Conservation (phyloP, 1,139 yeast genomes). For the Candida dubliniensis region DNA sequence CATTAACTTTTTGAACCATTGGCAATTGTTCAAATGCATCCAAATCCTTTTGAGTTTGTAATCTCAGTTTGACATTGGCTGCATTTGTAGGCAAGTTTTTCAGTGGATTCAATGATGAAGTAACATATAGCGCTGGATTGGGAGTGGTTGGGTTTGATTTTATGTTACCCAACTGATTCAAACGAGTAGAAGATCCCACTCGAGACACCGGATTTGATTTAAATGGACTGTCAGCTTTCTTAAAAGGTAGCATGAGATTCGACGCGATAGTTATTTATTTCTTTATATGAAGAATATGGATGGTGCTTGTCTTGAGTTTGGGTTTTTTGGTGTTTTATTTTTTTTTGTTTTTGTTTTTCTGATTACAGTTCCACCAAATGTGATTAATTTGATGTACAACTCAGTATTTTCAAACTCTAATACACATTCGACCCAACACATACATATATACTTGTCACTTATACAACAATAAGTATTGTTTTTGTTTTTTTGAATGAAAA, state of each 20-base stretch:
- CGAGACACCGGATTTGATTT: constrained; percentile 36
- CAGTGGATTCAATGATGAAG: constrained; percentile 43
- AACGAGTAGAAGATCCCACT: constrained; percentile 33
- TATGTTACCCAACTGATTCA: constrained; percentile 23
- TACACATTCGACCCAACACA: too few relatives aligned
- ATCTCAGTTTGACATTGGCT: constrained; percentile 19
- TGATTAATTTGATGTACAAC: too few relatives aligned
- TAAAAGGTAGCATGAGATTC: constrained; percentile 20
- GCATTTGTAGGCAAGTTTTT: constrained; percentile 28
- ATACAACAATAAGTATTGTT: background rate
- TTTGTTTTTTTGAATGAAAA: constrained; percentile 1
- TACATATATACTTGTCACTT: too few relatives aligned
- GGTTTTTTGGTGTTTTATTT: background rate
- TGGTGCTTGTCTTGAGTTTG: background rate
- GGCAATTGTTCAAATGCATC: constrained; percentile 32
- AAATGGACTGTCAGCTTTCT: constrained; percentile 19
- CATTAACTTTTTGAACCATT: constrained; percentile 22
- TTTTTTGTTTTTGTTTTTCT: background rate
- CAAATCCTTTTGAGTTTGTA: constrained; percentile 22
- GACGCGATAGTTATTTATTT: background rate
- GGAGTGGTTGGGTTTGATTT: constrained; percentile 28
- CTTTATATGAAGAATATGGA: background rate
- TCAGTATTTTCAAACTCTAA: too few relatives aligned
- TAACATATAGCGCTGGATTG: constrained; percentile 24
- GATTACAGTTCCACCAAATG: background rate